A percentile compares a stretch with the other conserved stretches of the same genome.
phyloP scores from a whole-genome alignment of 768 basidiomycete genomes.

The Suillus occidentalis region DNA sequence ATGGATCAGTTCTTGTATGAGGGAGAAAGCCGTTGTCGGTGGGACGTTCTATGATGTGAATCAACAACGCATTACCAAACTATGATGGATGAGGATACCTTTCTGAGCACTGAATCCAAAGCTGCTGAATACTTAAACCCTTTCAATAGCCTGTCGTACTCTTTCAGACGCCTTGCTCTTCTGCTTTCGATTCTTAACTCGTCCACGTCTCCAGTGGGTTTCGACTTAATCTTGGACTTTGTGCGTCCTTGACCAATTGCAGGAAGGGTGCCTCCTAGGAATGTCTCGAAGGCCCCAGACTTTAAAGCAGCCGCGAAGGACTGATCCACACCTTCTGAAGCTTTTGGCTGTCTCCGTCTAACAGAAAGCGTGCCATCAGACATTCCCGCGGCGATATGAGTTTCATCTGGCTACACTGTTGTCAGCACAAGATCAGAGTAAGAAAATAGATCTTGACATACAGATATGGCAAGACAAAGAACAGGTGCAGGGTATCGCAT shows the following conservation, averaged over 20 bases:
- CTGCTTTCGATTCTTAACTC: slow-evolving; percentile 79
- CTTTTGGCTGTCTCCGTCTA: slow-evolving; percentile 79
- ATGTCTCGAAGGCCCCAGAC: slow-evolving; percentile 65
- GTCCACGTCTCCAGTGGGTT: slow-evolving; percentile 59
- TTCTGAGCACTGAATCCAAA: slow-evolving; percentile 85
- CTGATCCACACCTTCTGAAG: slow-evolving; percentile 49
- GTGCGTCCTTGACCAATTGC: slow-evolving; percentile 54
- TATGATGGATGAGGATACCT: slow-evolving; percentile 45
- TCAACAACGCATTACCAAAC: background rate
- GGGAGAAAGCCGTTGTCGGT: slow-evolving; percentile 82
- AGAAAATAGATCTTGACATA: slow-evolving; percentile 39
- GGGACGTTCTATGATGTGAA: slow-evolving; percentile 61
- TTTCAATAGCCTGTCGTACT: slow-evolving; percentile 90
- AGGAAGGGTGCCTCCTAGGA: slow-evolving; percentile 55
- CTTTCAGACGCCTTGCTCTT: slow-evolving; percentile 68
- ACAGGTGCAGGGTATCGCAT: slow-evolving; percentile 97
- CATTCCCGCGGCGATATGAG: slow-evolving; percentile 96
- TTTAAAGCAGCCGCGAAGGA: slow-evolving; percentile 41
- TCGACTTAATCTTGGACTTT: slow-evolving; percentile 48
- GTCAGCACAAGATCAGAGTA: slow-evolving; percentile 12
- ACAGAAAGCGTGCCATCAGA: slow-evolving; percentile 98
- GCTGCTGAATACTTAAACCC: slow-evolving; percentile 94
- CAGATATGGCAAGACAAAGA: slow-evolving; percentile 88
- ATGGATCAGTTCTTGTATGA: slow-evolving; percentile 91
- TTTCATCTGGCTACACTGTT: slow-evolving; percentile 80